These are phyloP conservation scores for Neofusicoccum parvum DNA, from an alignment of 2,329 filamentous ascomycete species.

Conservation along the genomic window DNA sequence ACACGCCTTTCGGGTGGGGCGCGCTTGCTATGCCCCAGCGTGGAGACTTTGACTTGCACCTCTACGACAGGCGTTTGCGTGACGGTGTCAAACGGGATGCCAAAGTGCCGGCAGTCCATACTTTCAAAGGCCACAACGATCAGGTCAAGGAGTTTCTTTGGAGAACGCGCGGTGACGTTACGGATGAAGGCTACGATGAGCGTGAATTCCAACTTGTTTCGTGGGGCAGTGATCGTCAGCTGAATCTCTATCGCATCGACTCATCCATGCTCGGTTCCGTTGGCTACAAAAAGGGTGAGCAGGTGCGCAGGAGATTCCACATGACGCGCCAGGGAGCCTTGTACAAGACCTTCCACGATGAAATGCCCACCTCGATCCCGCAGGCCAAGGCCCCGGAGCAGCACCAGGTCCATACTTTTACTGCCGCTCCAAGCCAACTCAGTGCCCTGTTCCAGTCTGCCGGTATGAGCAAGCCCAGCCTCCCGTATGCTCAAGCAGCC, in stretches of 20 bases:
- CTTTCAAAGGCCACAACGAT: conserved; percentile 58
- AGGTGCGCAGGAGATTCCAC: conserved; percentile 65
- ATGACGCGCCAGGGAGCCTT: conserved; percentile 80
- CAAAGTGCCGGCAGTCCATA: conserved; percentile 48
- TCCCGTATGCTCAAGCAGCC: conserved; percentile 23
- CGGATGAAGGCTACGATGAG: conserved; percentile 71
- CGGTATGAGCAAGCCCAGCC: conserved; percentile 27
- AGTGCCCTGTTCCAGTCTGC: conserved; percentile 25
- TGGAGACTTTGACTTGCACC: conserved; percentile 78
- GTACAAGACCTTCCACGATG: conserved; percentile 81
- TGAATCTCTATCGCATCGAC: conserved; percentile 76
- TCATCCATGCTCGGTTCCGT: conserved; percentile 66
- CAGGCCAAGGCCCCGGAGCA: conserved; percentile 4
- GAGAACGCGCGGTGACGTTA: conserved; percentile 70
- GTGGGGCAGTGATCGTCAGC: conserved; percentile 84
- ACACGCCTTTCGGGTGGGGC: conserved; percentile 86
- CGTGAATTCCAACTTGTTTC: conserved; percentile 92
- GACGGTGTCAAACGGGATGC: conserved; percentile 45
- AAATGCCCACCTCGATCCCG: conserved; percentile 25
- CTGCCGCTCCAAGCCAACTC: conserved; percentile 23
- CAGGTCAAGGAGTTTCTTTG: conserved; percentile 91
- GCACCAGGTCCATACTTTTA: conserved; percentile 8
- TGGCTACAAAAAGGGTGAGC: conserved; percentile 71
- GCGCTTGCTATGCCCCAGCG: conserved; percentile 90
- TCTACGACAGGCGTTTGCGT: conserved; percentile 69